These are phyloP conservation scores for Henningerozyma blattae DNA, from an alignment of 805 yeast species.

Conservation along the genomic window DNA sequence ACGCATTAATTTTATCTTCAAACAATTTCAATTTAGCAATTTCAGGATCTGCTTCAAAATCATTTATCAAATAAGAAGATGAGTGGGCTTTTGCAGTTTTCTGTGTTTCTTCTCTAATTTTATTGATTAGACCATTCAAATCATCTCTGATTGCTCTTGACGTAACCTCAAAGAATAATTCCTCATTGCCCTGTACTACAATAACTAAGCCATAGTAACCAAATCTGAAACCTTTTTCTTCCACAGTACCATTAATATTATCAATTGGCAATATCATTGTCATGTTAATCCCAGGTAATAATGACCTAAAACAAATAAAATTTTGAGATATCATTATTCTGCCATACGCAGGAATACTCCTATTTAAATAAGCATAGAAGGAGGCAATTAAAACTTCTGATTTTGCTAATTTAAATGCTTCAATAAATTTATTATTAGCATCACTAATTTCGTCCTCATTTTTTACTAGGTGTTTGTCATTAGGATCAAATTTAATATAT, in stretches of 20 bases:
- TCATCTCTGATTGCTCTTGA: slow-evolving; percentile 56
- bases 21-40: slow-evolving; percentile 52
- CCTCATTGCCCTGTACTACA: slow-evolving; percentile 63
- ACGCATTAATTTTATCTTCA: slow-evolving; percentile 49
- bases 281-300: slow-evolving; percentile 66
- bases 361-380: slow-evolving; percentile 56
- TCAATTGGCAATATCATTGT: slow-evolving; percentile 70
- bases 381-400: slow-evolving; percentile 46
- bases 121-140: slow-evolving; percentile 16
- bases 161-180: slow-evolving; percentile 67
- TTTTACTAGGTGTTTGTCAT: slow-evolving; percentile 39
- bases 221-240: slow-evolving; percentile 57
- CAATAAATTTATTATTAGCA: slow-evolving; percentile 47
- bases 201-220: slow-evolving; percentile 62
- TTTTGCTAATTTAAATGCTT: slow-evolving; percentile 51
- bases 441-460: slow-evolving; percentile 31
- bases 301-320: slow-evolving; percentile 68
- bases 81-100: no score
- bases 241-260: slow-evolving; percentile 59
- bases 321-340: slow-evolving; percentile 61
- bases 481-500: slow-evolving; percentile 27
- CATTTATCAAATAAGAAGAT: no score
- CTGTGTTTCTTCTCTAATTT: slow-evolving; percentile 11
- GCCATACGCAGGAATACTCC: slow-evolving; percentile 73
- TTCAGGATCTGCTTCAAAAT: slow-evolving; percentile 21